Evolutionary conservation across 2,329 filamentous ascomycete species (phyloP).

Genomic region (Calonectria leucothoes): DNA sequence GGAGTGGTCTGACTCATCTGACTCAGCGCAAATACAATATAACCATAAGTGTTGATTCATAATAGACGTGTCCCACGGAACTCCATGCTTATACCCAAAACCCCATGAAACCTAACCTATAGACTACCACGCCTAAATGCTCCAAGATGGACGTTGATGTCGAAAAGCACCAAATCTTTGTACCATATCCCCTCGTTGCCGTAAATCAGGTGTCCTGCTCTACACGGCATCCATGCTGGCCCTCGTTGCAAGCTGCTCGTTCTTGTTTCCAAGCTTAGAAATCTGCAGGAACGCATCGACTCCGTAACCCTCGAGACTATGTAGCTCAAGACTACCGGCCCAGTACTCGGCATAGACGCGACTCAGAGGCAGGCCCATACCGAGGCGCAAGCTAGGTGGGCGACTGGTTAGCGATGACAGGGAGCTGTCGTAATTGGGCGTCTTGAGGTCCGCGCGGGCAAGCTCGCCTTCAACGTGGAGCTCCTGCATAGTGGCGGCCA

Average conservation of each 20-base stretch:
- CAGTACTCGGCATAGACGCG: slow-evolving; percentile 98
- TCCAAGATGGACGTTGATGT: neutral
- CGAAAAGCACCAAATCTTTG: neutral
- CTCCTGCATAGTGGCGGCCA: slow-evolving; percentile 95
- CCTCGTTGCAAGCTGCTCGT: slow-evolving; percentile 87
- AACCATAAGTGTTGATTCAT: neutral
- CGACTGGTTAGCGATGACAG: slow-evolving; percentile 83
- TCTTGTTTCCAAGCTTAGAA: slow-evolving; percentile 96
- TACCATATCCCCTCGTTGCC: slow-evolving; percentile 9
- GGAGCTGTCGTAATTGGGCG: slow-evolving; percentile 66
- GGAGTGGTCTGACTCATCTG: neutral
- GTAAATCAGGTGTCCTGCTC: slow-evolving; percentile 12
- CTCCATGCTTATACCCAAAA: slow-evolving; percentile 39
- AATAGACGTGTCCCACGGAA: slow-evolving; percentile 22
- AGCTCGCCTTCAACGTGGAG: slow-evolving; percentile 65
- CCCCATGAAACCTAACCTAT: neutral
- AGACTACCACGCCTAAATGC: slow-evolving; percentile 12
- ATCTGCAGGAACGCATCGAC: slow-evolving; percentile 97
- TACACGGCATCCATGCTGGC: slow-evolving; percentile 83
- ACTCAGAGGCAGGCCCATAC: slow-evolving; percentile 94
- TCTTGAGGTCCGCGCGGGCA: slow-evolving; percentile 54
- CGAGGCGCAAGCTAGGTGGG: slow-evolving; percentile 86
- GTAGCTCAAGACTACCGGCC: slow-evolving; percentile 91
- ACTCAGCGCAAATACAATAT: slow-evolving; percentile 11
- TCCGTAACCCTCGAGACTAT: slow-evolving; percentile 94